A percentile compares a stretch with the other conserved stretches of the same genome.
Evolutionary conservation across 1,284 basidiomycete species (phyloP).

Genomic region (Trichosporon ovoides): DNA sequence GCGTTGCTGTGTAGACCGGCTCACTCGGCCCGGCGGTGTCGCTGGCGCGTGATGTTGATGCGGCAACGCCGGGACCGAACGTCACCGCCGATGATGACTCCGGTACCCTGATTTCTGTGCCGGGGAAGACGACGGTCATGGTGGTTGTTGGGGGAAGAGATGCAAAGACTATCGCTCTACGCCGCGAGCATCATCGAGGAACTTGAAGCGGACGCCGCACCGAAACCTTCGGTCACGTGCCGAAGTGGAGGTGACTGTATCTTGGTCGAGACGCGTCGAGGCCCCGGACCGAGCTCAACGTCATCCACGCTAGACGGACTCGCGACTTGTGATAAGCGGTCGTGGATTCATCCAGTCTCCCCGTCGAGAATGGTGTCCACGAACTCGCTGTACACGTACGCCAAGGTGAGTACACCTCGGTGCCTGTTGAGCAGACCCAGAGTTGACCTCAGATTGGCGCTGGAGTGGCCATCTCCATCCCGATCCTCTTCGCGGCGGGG

Average conservation of each 20-base stretch:
- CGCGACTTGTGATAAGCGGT: background rate
- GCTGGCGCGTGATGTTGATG: slow-evolving; percentile 21
- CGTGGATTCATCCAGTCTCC: background rate
- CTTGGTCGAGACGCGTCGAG: too few relatives aligned
- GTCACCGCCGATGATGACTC: slow-evolving; percentile 31
- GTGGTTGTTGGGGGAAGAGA: too few relatives aligned
- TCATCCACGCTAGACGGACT: background rate
- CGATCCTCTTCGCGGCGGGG: slow-evolving; percentile 56
- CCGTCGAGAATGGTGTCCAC: slow-evolving; percentile 25
- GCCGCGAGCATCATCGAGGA: background rate
- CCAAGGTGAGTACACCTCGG: slow-evolving; percentile 54
- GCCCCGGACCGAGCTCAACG: background rate
- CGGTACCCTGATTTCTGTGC: slow-evolving; percentile 35
- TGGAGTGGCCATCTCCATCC: slow-evolving; percentile 27
- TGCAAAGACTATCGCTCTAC: too few relatives aligned
- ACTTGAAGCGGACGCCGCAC: background rate
- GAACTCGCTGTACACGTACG: slow-evolving; percentile 49
- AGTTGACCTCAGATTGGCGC: slow-evolving; percentile 32
- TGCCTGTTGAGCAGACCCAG: too few relatives aligned
- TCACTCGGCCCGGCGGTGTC: background rate
- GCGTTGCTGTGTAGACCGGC: slow-evolving; percentile 31
- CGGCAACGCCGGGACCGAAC: slow-evolving; percentile 41
- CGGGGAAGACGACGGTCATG: slow-evolving; percentile 42
- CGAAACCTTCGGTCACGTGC: background rate
- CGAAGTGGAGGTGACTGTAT: background rate